Base-by-base conservation (phyloP, 1,139 yeast genomes). In the Tardiomyces digboiensis region DNA sequence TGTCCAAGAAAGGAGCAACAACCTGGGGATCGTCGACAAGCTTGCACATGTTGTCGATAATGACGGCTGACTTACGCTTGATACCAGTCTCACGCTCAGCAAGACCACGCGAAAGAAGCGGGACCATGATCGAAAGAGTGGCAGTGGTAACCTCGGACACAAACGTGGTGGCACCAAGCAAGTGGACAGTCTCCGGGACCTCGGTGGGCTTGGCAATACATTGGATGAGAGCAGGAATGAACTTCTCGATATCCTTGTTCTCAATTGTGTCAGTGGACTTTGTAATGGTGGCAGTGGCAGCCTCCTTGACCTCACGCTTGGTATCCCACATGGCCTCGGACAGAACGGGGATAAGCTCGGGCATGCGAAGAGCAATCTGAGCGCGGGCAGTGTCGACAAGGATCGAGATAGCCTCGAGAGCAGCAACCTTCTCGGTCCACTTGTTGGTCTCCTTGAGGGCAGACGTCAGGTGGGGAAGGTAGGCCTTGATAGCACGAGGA, bases 261-360 rank as follows among this genome's bases (percentile, higher is more conserved):
- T 91, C 95, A 64, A 91, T 91, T 65, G 97, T 88, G 71, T 88
- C 93, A 62, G 98, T 91, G 59, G 95, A 82, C 75, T 87, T 86
- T 71, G 89, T 79, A 80, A 91, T 88, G 69, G 97, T 87, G 62
- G 81, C 82, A 62, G 94, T 84, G 58, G 98, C 97, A 66, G 93
- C 95, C 62, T 78, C 81, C 83, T 91, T 91, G 68, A 91, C 97
- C 67, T 91, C 97, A 72, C 80, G 78, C 82, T 91, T 91, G 74
- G 98, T 91, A 72, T 91, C 98, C 98, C 98, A 91, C 97, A 91
- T 91, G 62, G 97, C 86, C 77, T 91, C 98, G 58, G 98, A 91
- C 65, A 91, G 77, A 57, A 84, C 93, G 71, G 98, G 98, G 64
- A 91, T 89, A 71, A 91, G 82, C 77, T 91, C 97, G 64, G 97